Base-by-base conservation (phyloP, 2,329 filamentous ascomycete species). In the Diaporthe citriasiana region DNA sequence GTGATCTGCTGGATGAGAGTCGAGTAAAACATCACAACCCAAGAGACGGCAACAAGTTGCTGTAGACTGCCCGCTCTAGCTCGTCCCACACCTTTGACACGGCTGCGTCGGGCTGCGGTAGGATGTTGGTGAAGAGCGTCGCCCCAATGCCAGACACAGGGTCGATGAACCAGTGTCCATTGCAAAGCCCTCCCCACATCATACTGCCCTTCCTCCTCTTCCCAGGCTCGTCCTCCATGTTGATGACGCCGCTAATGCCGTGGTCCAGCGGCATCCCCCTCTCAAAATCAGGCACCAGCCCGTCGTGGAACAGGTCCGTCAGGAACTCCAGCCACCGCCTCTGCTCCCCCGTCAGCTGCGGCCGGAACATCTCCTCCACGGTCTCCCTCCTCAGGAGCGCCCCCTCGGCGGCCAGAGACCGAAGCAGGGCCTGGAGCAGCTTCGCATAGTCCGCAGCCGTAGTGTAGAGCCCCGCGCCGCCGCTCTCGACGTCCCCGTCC, bases 121-220 rank as follows among this genome's bases (percentile, higher is more conserved):
- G 76, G 1, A 86, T 79, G 63, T 82, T 83, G 65, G 83, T 82
- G 27, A 87, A 59, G 56, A 87, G 70, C 8, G 80, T 81, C 0
- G 78, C 85, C 0, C 82, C 85, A 55, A 87, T 81, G 12, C 85
- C 86, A 0, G 79, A 76, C 66, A 78, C 75, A 1, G 77, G 80
- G 68, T 82, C 81, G 35, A 82, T 76, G 78, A 79, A 82, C 80
- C 85, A 87, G 72, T 82, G 82, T 25, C 82, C 80, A 72, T 86
- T 86, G 30, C 77, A 78, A 74, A 83, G 81, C 45, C 86, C 86
- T n/a, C 79, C 79, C 85, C 85, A 87, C 78, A 82, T 84, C 72
- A 87, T 73, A 45, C 84, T 86, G 0, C 85, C 85, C 76, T 81
- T 83, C 60, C 78, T 80, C 50, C 85, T 79, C 80, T 84, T 85